Percentiles rank a stretch among this genome's conserved stretches.
These are phyloP conservation scores for Zymoseptoria crescenta DNA, from an alignment of 2,329 filamentous ascomycete species.

Conservation along the genomic window DNA sequence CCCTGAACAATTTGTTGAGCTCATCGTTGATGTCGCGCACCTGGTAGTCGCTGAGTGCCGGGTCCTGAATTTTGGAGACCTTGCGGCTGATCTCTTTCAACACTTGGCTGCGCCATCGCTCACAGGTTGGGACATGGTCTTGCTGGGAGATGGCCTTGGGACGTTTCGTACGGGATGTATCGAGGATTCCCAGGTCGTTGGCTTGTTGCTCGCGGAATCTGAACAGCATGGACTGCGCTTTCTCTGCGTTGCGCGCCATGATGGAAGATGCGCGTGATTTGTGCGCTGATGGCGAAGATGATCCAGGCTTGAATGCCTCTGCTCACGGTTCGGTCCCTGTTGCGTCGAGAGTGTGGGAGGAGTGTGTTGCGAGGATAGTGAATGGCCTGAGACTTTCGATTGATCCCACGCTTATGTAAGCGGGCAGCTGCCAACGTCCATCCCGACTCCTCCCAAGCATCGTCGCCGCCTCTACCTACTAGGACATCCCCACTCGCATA, in stretches of 20 bases:
- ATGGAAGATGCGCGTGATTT: neutral
- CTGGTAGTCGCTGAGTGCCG: slow-evolving; percentile 87
- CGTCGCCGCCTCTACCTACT: no score
- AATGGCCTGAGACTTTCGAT: no score
- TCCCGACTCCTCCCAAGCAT: no score
- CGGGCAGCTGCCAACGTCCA: no score
- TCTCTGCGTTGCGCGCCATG: slow-evolving; percentile 90
- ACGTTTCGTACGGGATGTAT: slow-evolving; percentile 79
- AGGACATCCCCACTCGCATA: no score
- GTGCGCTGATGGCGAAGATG: neutral
- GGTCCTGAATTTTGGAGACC: slow-evolving; percentile 90
- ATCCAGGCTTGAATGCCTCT: no score
- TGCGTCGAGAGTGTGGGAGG: no score
- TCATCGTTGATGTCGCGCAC: slow-evolving; percentile 97
- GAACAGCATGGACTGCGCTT: slow-evolving; percentile 99
- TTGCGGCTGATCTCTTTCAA: slow-evolving; percentile 96
- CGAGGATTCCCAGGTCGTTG: slow-evolving; percentile 90
- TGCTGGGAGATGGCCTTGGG: slow-evolving; percentile 87
- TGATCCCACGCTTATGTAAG: no score
- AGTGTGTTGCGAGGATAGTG: no score
- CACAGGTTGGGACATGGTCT: slow-evolving; percentile 74
- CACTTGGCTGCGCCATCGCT: slow-evolving; percentile 97
- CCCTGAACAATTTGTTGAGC: slow-evolving; percentile 97
- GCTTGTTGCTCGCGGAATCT: slow-evolving; percentile 98
- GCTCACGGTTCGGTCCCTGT: no score